Percentiles rank a stretch among this genome's conserved stretches.
phyloP scores from a whole-genome alignment of 1,139 yeast genomes.

The Candida neerlandica region DNA sequence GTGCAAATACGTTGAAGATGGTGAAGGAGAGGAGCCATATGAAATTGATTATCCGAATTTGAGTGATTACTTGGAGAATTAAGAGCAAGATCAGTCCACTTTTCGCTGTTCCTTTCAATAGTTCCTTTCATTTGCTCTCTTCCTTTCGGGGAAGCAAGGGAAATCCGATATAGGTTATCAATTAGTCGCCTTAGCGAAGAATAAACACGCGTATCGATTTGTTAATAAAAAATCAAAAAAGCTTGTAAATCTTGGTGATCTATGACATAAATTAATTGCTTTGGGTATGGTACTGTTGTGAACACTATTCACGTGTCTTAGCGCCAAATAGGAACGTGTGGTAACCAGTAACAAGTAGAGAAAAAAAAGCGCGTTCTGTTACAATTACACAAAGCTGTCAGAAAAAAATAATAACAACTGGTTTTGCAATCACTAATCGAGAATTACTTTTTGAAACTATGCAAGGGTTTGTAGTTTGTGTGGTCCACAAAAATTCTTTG shows the following conservation, averaged over 20 bases:
- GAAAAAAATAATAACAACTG: not conserved
- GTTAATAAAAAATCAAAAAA: too few relatives aligned
- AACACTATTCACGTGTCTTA: not conserved
- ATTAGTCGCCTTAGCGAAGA: not conserved
- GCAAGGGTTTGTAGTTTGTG: not conserved
- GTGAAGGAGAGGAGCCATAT: conserved; percentile 15
- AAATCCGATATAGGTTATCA: not conserved
- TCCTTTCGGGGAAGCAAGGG: not conserved
- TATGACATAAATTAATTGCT: not conserved
- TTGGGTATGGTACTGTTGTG: not conserved
- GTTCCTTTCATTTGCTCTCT: too few relatives aligned
- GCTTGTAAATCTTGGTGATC: not conserved
- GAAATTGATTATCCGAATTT: conserved; percentile 70
- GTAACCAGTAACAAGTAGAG: not conserved
- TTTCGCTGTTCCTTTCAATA: not conserved
- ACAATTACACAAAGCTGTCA: conserved; percentile 1
- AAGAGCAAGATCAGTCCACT: not conserved
- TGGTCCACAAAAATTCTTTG: too few relatives aligned
- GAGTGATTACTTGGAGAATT: conserved; percentile 25
- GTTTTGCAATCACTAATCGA: not conserved
- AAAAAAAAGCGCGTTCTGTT: conserved; percentile 1
- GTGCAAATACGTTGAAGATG: conserved; percentile 66
- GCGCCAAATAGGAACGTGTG: not conserved
- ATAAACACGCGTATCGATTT: not conserved
- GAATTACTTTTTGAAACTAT: not conserved